Evolutionary conservation across 2,329 filamentous ascomycete species (phyloP).

Genomic region (Trichoderma sp.): DNA sequence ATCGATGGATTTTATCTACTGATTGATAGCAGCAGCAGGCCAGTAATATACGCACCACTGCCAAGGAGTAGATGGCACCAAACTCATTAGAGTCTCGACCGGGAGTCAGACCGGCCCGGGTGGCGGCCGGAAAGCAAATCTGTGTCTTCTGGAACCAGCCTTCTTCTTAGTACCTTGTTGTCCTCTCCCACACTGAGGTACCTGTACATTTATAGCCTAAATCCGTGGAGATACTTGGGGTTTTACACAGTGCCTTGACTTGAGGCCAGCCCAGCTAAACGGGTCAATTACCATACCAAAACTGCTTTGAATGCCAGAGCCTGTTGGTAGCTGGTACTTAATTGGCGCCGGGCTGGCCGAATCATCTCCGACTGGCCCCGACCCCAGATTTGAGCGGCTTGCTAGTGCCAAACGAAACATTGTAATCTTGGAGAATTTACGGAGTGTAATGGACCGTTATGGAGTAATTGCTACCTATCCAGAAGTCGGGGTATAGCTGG

Average conservation of each 20-base stretch:
- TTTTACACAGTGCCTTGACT: neutral
- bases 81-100: neutral
- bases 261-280: neutral
- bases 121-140: neutral
- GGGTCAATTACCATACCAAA: neutral
- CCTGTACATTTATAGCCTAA: neutral
- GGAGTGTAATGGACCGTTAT: neutral
- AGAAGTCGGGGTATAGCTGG: neutral
- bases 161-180: neutral
- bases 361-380: neutral
- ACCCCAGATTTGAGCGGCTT: conserved; percentile 4
- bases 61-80: neutral
- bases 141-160: neutral
- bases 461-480: neutral
- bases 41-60: neutral
- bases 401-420: neutral
- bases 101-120: neutral
- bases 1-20: neutral
- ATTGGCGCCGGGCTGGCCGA: conserved; percentile 1
- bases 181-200: neutral
- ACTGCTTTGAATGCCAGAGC: neutral
- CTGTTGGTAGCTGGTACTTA: neutral
- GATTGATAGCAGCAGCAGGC: neutral
- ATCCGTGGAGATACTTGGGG: neutral
- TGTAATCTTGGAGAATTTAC: neutral